phyloP scores from a whole-genome alignment of 495 filamentous ascomycete species.

The Cladorrhinum samala region DNA sequence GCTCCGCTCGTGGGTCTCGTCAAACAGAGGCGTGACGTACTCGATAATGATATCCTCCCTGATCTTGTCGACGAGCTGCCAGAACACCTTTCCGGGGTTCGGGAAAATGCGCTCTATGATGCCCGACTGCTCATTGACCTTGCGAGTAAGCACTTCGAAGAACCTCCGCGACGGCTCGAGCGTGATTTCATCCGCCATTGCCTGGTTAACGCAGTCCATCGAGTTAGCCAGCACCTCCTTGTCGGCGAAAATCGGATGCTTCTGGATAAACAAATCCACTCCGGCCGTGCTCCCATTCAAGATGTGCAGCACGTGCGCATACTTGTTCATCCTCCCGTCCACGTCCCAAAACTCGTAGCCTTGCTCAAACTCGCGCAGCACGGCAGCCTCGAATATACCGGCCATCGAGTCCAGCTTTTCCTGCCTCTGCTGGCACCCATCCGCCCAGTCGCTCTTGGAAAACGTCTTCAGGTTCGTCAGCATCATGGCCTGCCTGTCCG shows the following conservation, averaged over 20 bases:
- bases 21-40: conserved; percentile 79
- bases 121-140: conserved; percentile 77
- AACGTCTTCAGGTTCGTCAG: conserved; percentile 73
- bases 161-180: conserved; percentile 75
- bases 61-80: conserved; percentile 73
- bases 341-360: conserved; percentile 87
- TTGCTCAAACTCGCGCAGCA: conserved; percentile 83
- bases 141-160: conserved; percentile 63
- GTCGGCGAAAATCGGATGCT: conserved; percentile 73
- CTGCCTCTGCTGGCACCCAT: conserved; percentile 64
- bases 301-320: conserved; percentile 74
- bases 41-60: conserved; percentile 79
- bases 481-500: conserved; percentile 83
- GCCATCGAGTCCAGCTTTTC: conserved; percentile 67
- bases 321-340: conserved; percentile 79
- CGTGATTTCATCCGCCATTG: conserved; percentile 54
- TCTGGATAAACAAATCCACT: conserved; percentile 79
- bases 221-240: conserved; percentile 68
- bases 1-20: conserved; percentile 75
- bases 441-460: conserved; percentile 68
- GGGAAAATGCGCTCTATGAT: conserved; percentile 86
- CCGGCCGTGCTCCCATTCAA: conserved; percentile 77
- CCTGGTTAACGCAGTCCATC: conserved; percentile 73
- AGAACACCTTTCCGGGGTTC: conserved; percentile 61
- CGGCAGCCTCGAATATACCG: conserved; percentile 83